Percentiles rank a stretch among this genome's conserved stretches.
These are phyloP conservation scores for Akanthomyces lecanii DNA, from an alignment of 2,329 filamentous ascomycete species.

Conservation along the genomic window DNA sequence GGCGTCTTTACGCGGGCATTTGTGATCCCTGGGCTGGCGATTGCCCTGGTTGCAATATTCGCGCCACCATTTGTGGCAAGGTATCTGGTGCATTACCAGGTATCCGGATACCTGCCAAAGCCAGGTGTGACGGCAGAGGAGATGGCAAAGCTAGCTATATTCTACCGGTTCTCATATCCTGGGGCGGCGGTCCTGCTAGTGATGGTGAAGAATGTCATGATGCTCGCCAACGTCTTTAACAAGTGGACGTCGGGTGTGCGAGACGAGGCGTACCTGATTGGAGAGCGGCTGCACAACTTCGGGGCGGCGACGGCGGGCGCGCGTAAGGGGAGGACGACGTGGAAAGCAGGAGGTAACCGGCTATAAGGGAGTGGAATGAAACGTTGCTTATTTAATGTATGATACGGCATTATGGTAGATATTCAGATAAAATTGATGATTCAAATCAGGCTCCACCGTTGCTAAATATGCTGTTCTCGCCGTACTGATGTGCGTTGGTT, in stretches of 20 bases:
- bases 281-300: constrained; percentile 92
- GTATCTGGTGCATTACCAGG: constrained; percentile 26
- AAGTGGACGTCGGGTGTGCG: constrained; percentile 77
- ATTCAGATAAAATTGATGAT: background rate
- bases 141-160: constrained; percentile 31
- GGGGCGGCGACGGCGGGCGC: constrained; percentile 45
- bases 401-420: background rate
- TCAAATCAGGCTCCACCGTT: too few relatives aligned
- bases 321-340: constrained; percentile 32
- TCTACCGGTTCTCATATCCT: constrained; percentile 67
- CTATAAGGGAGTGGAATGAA: constrained; percentile 20
- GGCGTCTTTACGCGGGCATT: constrained; percentile 78
- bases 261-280: constrained; percentile 95
- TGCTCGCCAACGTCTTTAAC: constrained; percentile 58
- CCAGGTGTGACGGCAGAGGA: constrained; percentile 24
- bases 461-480: too few relatives aligned
- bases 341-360: constrained; percentile 34
- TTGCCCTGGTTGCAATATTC: constrained; percentile 59
- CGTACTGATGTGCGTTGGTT: too few relatives aligned
- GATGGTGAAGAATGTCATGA: constrained; percentile 39
- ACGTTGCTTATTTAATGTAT: background rate
- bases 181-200: constrained; percentile 49
- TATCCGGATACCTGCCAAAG: constrained; percentile 15
- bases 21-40: constrained; percentile 66
- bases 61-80: constrained; percentile 59